These are phyloP conservation scores for Farysia itapuensis DNA, from an alignment of 1,284 basidiomycete genomes.

Conservation along the genomic window DNA sequence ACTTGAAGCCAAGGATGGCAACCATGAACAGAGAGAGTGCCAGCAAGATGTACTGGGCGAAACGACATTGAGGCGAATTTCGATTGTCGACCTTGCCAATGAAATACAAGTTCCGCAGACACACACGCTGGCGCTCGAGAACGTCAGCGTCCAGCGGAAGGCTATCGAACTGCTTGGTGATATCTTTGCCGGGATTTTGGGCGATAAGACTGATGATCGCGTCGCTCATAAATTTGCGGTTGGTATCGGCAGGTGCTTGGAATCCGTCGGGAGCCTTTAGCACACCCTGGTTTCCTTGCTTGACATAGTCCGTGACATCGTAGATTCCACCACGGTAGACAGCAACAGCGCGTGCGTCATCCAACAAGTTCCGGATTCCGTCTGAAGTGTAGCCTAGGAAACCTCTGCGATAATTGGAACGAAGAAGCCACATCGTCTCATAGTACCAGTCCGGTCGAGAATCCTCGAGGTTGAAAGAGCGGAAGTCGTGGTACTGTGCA, in stretches of 20 bases:
- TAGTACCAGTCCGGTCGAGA: conserved; percentile 97
- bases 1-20: conserved; percentile 95
- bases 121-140: conserved; percentile 78
- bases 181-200: conserved; percentile 76
- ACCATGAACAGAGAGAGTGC: conserved; percentile 91
- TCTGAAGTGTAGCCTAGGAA: conserved; percentile 85
- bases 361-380: conserved; percentile 72
- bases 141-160: conserved; percentile 70
- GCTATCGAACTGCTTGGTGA: conserved; percentile 75
- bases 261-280: conserved; percentile 68
- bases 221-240: conserved; percentile 75
- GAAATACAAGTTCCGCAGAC: conserved; percentile 87
- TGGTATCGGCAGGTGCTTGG: conserved; percentile 66
- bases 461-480: conserved; percentile 71
- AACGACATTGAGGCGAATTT: conserved; percentile 84
- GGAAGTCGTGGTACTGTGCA: conserved; percentile 91
- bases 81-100: conserved; percentile 90
- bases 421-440: conserved; percentile 72
- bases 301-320: conserved; percentile 77
- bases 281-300: conserved; percentile 55
- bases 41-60: conserved; percentile 88
- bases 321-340: conserved; percentile 84
- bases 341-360: conserved; percentile 70
- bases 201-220: conserved; percentile 79
- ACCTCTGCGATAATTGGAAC: conserved; percentile 81